Conservation (phyloP, 805 yeast genomes). For the Blastobotrys chiropterorum region DNA sequence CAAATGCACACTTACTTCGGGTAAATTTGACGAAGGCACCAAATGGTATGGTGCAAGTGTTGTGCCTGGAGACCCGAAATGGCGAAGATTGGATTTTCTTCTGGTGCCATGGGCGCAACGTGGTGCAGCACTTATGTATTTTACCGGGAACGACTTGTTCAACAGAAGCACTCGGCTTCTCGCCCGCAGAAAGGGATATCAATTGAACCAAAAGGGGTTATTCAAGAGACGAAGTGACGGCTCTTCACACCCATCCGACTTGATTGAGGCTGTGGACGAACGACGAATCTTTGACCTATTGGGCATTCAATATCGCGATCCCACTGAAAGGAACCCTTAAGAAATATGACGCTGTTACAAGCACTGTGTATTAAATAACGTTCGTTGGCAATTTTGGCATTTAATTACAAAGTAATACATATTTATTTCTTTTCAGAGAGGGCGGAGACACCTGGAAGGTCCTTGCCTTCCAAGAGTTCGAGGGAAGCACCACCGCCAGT, state of each 20-base stretch:
- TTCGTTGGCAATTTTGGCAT: too few species aligned
- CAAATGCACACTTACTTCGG: slow-evolving; percentile 26
- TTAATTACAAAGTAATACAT: not conserved
- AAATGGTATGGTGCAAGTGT: slow-evolving; percentile 33
- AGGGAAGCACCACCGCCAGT: slow-evolving; percentile 99
- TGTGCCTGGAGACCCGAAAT: slow-evolving; percentile 26
- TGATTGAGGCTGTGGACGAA: slow-evolving; percentile 43
- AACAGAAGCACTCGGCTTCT: slow-evolving; percentile 41
- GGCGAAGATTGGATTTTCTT: slow-evolving; percentile 51
- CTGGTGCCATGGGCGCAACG: slow-evolving; percentile 39
- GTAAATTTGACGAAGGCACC: slow-evolving; percentile 18
- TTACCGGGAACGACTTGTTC: slow-evolving; percentile 49
- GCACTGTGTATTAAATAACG: too few species aligned
- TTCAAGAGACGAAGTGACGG: slow-evolving; percentile 15
- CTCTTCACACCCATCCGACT: slow-evolving; percentile 12
- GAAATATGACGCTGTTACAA: slow-evolving; percentile 13
- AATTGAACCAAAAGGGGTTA: slow-evolving; percentile 41
- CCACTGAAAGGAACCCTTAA: slow-evolving; percentile 27
- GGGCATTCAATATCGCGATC: slow-evolving; percentile 35
- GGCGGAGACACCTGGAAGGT: slow-evolving; percentile 94
- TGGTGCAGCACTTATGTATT: slow-evolving; percentile 47
- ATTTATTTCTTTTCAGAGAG: slow-evolving; percentile 56
- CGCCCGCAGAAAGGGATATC: slow-evolving; percentile 37
- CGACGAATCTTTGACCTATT: slow-evolving; percentile 39
- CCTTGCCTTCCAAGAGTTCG: slow-evolving; percentile 98